Conservation (phyloP, 1,284 basidiomycete genomes). For the Ceratobasidium sp. region DNA sequence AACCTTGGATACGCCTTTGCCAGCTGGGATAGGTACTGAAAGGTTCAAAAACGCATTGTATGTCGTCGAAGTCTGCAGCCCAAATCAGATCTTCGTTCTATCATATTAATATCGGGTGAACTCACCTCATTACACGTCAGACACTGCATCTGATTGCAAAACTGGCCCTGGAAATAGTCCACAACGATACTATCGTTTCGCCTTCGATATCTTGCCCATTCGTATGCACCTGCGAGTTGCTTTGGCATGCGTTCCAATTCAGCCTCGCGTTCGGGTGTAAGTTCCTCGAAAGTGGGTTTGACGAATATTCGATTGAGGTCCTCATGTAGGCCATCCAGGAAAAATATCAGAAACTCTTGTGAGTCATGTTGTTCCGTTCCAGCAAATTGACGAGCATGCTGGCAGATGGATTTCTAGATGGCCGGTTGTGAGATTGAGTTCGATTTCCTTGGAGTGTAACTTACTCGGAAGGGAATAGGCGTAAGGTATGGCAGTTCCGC, state of each 20-base stretch:
- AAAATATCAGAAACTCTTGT: slow-evolving; percentile 94
- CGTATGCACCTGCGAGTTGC: slow-evolving; percentile 90
- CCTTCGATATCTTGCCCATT: slow-evolving; percentile 91
- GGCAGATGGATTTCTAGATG: slow-evolving; percentile 78
- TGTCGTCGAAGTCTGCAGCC: slow-evolving; percentile 89
- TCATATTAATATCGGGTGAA: slow-evolving; percentile 39
- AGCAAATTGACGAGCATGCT: slow-evolving; percentile 85
- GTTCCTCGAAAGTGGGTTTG: slow-evolving; percentile 73
- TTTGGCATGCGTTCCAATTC: slow-evolving; percentile 86
- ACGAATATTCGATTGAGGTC: slow-evolving; percentile 89
- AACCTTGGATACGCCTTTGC: slow-evolving; percentile 67
- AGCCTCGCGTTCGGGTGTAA: slow-evolving; percentile 84
- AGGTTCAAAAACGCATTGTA: slow-evolving; percentile 98
- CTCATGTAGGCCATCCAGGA: slow-evolving; percentile 95
- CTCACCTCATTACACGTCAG: slow-evolving; percentile 87
- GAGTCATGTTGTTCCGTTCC: slow-evolving; percentile 97
- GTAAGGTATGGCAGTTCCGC: slow-evolving; percentile 85
- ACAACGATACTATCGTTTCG: slow-evolving; percentile 95
- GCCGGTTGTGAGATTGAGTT: background rate
- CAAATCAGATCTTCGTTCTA: slow-evolving; percentile 35
- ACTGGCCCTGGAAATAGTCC: slow-evolving; percentile 98
- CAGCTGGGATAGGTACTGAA: slow-evolving; percentile 85
- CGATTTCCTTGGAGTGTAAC: slow-evolving; percentile 45
- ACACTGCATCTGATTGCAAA: slow-evolving; percentile 89
- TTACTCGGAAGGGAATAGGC: slow-evolving; percentile 85